Conservation (phyloP, 108 stramenopile species). For the Skeletonema marinoi region DNA sequence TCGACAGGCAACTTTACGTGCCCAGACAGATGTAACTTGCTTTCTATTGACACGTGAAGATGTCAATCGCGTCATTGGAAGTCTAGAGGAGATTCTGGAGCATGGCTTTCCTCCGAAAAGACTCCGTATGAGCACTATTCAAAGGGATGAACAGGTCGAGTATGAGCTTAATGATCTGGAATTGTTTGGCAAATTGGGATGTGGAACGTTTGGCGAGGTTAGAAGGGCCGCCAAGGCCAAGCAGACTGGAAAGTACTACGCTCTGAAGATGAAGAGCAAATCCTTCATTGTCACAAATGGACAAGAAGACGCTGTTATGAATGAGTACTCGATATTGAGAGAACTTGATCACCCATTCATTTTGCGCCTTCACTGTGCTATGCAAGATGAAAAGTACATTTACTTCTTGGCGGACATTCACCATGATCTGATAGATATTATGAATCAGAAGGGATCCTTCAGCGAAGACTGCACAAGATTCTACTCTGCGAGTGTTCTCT, state of each 20-base stretch:
- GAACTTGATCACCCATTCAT: conserved; percentile 55
- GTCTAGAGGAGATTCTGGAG: conserved; percentile 52
- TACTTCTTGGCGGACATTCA: conserved; percentile 56
- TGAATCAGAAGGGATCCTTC: conserved; percentile 20
- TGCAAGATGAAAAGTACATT: conserved; percentile 52
- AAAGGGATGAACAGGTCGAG: neutral
- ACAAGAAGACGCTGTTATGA: conserved; percentile 36
- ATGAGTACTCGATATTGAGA: conserved; percentile 44
- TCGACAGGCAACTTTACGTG: conserved; percentile 47
- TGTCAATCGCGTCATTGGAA: conserved; percentile 61
- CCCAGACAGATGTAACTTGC: conserved; percentile 28
- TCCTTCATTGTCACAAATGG: conserved; percentile 26
- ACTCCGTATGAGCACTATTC: neutral
- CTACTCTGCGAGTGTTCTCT: conserved; percentile 55
- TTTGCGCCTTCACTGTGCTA: conserved; percentile 32
- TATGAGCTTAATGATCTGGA: conserved; percentile 36
- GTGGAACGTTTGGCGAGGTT: conserved; percentile 48
- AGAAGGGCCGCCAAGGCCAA: conserved; percentile 35
- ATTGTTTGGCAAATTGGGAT: conserved; percentile 16
- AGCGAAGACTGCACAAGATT: conserved; percentile 53
- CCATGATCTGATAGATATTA: conserved; percentile 36
- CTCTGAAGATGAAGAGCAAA: conserved; percentile 49
- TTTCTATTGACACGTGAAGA: conserved; percentile 46
- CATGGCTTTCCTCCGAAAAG: neutral
- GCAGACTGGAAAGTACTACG: conserved; percentile 37